Evolutionary conservation across 176 grass and related monocot species (phyloP), one percentile per base, ranked within the genome.

Genomic region (Oryza glumipatula): DNA sequence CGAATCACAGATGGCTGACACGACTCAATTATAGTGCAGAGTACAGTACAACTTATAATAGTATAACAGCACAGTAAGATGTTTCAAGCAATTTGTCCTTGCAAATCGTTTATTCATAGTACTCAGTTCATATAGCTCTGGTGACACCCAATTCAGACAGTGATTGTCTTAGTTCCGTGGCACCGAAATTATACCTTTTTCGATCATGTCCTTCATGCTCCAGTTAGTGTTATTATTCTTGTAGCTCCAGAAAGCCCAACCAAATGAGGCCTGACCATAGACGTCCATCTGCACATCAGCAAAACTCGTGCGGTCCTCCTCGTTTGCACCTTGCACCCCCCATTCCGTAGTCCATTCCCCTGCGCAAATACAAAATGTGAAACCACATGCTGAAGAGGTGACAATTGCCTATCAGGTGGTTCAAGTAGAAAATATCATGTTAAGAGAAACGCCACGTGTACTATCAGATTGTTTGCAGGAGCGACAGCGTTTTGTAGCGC

Each of bases 131-230:
- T 9, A 44, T 44, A 44, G 43, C 43, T 44, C 43, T 10, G 43
- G 9, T 44, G 43, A 44, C 43, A 0, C 43, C 43, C 43, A 44
- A 44, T 44, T 44, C 43, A 44, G 8, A 76, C 13, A 72, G 65
- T 24, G 15, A 19, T 4, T 16, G 16, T 54, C 15, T 54, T 54
- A 19, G 51, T 54, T 54, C 16, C 1, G 13, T 54, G 72, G 46
- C 63, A 89, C 47, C 33, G 82, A 71, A 49, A 89, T 79, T 54
- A 76, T 84, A 22, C 47, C 21, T 9, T 83, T 78, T 1, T 68
- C 3, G n/a, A 92, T 88, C 90, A 92, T 92, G 30, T 36, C 85
- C 67, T 83, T 23, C 11, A 92, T 60, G 46, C 73, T 92, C 86
- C 86, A 88, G 35, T 83, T 58, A 9, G 5, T 7, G 8, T 80